Percentiles rank a stretch among this genome's conserved stretches.
phyloP scores from a whole-genome alignment of 2,329 filamentous ascomycete species.

The Leptographium wingfieldii region DNA sequence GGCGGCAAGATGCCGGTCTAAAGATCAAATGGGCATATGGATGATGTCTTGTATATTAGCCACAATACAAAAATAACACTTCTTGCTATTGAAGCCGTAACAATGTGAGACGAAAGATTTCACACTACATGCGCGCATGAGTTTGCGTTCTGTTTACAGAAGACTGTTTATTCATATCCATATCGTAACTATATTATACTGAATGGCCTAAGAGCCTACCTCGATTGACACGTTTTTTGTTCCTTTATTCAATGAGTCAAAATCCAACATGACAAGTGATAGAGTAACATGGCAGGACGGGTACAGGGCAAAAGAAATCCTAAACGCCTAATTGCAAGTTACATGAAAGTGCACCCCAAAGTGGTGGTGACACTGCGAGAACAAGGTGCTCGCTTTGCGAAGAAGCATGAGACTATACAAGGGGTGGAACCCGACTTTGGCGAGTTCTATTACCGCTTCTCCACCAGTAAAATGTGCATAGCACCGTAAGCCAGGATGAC shows the following conservation, averaged over 20 bases:
- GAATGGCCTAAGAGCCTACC: not conserved
- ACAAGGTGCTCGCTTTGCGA: not conserved
- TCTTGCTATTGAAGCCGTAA: not conserved
- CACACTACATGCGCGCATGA: not conserved
- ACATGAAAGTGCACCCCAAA: not conserved
- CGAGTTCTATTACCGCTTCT: conserved; percentile 50
- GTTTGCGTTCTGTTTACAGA: not conserved
- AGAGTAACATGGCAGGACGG: not conserved
- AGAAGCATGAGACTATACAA: not conserved
- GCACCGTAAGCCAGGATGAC: conserved; percentile 78
- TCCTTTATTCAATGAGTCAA: not conserved
- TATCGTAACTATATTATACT: not conserved
- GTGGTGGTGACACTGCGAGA: not conserved
- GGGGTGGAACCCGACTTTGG: not conserved
- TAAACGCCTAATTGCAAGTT: not conserved
- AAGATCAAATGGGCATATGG: not conserved
- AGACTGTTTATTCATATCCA: not conserved
- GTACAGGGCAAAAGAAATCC: not conserved
- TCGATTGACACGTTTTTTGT: not conserved
- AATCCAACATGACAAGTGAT: not conserved
- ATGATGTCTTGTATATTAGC: not conserved
- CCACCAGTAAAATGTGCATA: conserved; percentile 87
- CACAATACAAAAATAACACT: not conserved
- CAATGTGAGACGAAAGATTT: not conserved
- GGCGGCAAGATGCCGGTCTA: conserved; percentile 38